Conservation (phyloP, 2,329 filamentous ascomycete species). For the Fusarium proliferatum region DNA sequence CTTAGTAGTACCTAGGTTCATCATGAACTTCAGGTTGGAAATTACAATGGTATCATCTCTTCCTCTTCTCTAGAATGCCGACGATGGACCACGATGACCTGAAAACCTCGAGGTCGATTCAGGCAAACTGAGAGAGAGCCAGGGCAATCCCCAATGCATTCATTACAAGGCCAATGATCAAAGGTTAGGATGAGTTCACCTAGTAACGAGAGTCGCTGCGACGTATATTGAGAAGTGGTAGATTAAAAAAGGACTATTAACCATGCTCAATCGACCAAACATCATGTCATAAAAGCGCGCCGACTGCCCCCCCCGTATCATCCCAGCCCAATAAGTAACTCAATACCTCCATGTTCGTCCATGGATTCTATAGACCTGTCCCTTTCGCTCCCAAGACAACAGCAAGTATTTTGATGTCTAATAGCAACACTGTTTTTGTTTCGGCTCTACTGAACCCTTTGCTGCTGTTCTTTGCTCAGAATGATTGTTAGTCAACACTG, state of each 20-base stretch:
- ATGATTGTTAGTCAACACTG: background rate
- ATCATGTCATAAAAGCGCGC: constrained; percentile 24
- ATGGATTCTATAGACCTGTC: constrained; percentile 18
- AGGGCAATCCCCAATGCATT: background rate
- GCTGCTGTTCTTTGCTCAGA: background rate
- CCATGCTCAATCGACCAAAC: constrained; percentile 4
- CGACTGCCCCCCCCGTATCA: background rate
- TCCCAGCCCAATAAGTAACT: background rate
- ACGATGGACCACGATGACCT: background rate
- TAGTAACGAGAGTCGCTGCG: background rate
- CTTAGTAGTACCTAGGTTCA: background rate
- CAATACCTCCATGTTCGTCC: background rate
- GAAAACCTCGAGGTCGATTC: background rate
- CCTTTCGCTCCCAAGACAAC: background rate
- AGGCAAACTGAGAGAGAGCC: background rate
- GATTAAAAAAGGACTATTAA: constrained; percentile 14
- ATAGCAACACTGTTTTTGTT: constrained; percentile 1
- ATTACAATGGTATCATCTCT: background rate
- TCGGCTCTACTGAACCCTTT: background rate
- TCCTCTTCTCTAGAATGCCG: background rate
- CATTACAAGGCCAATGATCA: background rate
- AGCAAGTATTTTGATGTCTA: constrained; percentile 3
- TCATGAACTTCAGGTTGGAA: background rate
- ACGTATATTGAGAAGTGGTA: background rate
- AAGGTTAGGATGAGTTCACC: background rate